Evolutionary conservation across 2,329 filamentous ascomycete genomes (phyloP).

Genomic region (Fusarium caatingaense): DNA sequence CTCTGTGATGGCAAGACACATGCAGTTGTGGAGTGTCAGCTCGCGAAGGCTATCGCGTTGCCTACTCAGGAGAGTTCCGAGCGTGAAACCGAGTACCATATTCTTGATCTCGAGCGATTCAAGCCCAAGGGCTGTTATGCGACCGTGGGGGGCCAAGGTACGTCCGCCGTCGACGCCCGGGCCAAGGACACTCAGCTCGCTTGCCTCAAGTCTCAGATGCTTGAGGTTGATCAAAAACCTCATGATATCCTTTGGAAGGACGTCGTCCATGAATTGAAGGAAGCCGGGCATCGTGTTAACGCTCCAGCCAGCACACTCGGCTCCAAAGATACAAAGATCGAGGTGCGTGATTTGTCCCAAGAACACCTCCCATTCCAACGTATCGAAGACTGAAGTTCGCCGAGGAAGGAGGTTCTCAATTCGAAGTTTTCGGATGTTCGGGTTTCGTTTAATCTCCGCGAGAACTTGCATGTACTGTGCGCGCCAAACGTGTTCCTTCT

Average conservation of each 20-base stretch:
- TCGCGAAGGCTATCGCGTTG: fast-evolving
- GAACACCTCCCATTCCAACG: neutral
- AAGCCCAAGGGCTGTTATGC: too few species aligned
- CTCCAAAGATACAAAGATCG: fast-evolving
- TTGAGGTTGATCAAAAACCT: neutral
- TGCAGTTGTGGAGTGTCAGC: too few species aligned
- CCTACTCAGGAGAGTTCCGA: too few species aligned
- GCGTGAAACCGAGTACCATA: too few species aligned
- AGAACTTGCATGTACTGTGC: fast-evolving
- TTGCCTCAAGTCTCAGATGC: neutral
- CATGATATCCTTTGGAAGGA: neutral
- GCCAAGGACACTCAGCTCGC: neutral
- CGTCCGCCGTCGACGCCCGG: fast-evolving
- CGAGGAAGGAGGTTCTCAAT: too few species aligned
- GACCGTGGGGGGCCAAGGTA: too few species aligned
- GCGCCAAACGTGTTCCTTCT: neutral
- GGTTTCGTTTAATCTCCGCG: neutral
- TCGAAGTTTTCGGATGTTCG: fast-evolving
- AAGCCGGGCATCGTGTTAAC: fast-evolving
- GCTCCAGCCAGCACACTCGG: neutral
- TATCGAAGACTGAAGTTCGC: too few species aligned
- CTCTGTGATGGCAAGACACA: too few species aligned
- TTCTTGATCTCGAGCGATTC: too few species aligned
- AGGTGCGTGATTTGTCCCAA: neutral
- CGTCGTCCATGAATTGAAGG: fast-evolving